These are phyloP conservation scores for Penicillium sp. DNA, from an alignment of 2,329 filamentous ascomycete species.

Conservation along the genomic window DNA sequence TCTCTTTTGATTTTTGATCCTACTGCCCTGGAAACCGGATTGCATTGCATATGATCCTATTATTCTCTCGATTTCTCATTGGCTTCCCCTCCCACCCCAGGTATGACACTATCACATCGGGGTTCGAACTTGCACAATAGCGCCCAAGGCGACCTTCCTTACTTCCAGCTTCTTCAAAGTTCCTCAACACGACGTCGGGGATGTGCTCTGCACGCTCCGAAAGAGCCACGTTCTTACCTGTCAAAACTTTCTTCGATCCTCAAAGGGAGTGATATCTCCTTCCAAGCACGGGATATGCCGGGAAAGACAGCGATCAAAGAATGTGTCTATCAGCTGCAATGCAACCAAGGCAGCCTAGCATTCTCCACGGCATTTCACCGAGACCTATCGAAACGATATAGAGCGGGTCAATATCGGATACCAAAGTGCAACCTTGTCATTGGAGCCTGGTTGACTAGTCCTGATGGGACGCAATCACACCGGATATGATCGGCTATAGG, in stretches of 20 bases:
- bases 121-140: conserved; percentile 10
- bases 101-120: conserved; percentile 19
- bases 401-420: not conserved
- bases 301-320: conserved; percentile 7
- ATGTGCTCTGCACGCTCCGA: not conserved
- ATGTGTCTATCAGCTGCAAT: conserved; percentile 5
- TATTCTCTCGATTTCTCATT: not conserved
- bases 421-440: not conserved
- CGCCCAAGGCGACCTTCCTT: conserved; percentile 2
- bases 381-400: not conserved
- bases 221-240: conserved; percentile 6
- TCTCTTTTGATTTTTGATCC: not conserved
- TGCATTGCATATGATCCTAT: conserved; percentile 9
- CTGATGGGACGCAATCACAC: not conserved
- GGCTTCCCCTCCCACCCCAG: not conserved
- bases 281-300: conserved; percentile 3
- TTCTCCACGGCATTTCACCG: conserved; percentile 1
- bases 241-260: conserved; percentile 5
- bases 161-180: conserved; percentile 10
- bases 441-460: not conserved
- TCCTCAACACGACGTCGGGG: not conserved
- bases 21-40: not conserved
- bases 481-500: conserved; percentile 7
- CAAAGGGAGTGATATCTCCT: not conserved
- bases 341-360: conserved; percentile 11